Base-by-base conservation (phyloP, 2,329 filamentous ascomycete species). In the Esteya vermicola region DNA sequence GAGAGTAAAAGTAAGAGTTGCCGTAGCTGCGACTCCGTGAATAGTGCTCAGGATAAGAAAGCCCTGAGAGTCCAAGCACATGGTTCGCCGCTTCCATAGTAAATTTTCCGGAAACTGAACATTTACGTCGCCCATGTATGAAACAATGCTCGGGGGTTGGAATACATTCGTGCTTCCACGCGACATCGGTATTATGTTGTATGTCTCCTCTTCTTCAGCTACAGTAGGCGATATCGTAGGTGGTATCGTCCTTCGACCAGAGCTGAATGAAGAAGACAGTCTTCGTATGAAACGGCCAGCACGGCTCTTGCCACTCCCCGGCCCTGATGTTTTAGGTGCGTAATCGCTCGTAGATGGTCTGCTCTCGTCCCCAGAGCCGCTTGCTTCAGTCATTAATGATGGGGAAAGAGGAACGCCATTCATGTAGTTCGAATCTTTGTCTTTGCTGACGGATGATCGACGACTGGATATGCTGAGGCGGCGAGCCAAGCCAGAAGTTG, bases 31-130 rank as follows among this genome's bases (percentile, higher is more conserved):
- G 18, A 54, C 73, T 18, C 76, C 71, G 45, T 77, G 76, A 16
- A 79, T 72, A 9, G 78, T 70, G 32, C 79, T 83, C 45, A 98
- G 70, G 43, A 93, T 78, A 30, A 98, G 64, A 58, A 82, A 86
- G 16, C 89, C 91, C 44, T 81, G 70, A 9, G 78, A 75, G 57
- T 96, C 88, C 42, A 98, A 75, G 47, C 81, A 81, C 60, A 95
- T 78, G 52, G 81, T 86, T 44, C 91, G 78, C 40, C 89, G 81
- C 64, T 96, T 98, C 91, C 91, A 98, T 12, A 98, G 70, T 35
- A 98, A 68, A 40, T 85, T 93, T 55, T 96, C 89, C 0, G 91
- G 91, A 56, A 98, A 95, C 56, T 98, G 91, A 10, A 96, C 84
- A 52, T 98, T 96, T 47, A 98, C 80, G 52, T 95, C 85, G 36